Evolutionary conservation across 2,329 filamentous ascomycete genomes (phyloP), one percentile per base, ranked within the genome.

Genomic region (Bipolaris sorokiniana): DNA sequence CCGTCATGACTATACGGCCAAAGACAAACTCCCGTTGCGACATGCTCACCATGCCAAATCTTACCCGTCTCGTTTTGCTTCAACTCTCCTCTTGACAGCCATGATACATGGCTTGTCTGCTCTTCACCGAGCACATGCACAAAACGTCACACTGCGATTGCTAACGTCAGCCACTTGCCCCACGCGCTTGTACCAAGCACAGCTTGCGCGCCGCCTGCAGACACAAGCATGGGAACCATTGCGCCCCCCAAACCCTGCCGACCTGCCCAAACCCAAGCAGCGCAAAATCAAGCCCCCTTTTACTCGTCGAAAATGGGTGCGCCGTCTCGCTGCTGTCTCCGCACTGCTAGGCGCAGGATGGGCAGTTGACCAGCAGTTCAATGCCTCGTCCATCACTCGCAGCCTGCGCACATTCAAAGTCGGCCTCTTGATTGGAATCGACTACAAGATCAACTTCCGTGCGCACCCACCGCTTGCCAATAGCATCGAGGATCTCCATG

Each of bases 401-500:
- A 94, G 90, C 22, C 77, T 90, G 40, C 89, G 90, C 40, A 97
- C 95, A 0, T 97, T 98, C 75, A 83, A 84, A 38, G 86, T 86
- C 2, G 94, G 92, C 7, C 79, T 96, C 10, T 72, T 93, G 44
- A 90, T 96, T 15, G 94, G 93, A 0, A 71, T 93, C 22, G 95
- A 99, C 80, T 98, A 99, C 82, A 98, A 97, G 80, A 82, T 98
- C 76, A 98, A 99, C 78, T 99, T 99, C 77, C 86, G 91, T 5
- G 84, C 90, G 5, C 81, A 92, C 63, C 93, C 94, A 6, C 84
- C 88, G 53, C 84, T 88, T 48, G 91, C 89, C 22, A 86, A 88
- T 48, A 88, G 87, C 18, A 87, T 96, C 38, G 83, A 86, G 40
- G 90, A 92, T 56, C 79, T 98, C 48, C 95, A 99, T 77, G 81